Conservation (phyloP, 495 filamentous ascomycete species). For the Penicillium roqueforti region DNA sequence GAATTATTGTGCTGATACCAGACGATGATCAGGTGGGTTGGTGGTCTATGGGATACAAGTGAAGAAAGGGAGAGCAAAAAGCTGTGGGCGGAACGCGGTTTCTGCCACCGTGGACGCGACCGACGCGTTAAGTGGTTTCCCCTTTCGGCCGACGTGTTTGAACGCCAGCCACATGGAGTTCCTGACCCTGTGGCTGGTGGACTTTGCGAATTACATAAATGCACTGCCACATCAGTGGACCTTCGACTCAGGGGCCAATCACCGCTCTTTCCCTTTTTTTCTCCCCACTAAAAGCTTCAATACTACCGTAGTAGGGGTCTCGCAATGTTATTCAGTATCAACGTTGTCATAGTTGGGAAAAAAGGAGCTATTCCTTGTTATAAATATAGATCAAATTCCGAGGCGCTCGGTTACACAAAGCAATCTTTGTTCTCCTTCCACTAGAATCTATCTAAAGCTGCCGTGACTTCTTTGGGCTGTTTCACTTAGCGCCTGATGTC, state of each 20-base stretch:
- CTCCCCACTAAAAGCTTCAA: not conserved
- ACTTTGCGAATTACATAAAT: not conserved
- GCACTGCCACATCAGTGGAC: slow-evolving; percentile 1
- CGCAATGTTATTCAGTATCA: too few species aligned
- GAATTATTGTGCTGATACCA: slow-evolving; percentile 11
- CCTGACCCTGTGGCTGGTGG: not conserved
- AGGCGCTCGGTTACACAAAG: not conserved
- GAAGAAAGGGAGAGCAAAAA: slow-evolving; percentile 27
- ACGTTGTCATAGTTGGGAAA: not conserved
- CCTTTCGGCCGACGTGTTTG: slow-evolving; percentile 26
- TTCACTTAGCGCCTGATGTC: slow-evolving; percentile 46
- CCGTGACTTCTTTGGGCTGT: slow-evolving; percentile 23
- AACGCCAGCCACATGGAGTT: not conserved
- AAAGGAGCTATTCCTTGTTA: not conserved
- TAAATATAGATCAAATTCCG: not conserved
- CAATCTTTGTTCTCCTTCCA: not conserved
- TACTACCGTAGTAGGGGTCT: not conserved
- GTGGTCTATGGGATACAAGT: slow-evolving; percentile 3
- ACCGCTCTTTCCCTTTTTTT: slow-evolving; percentile 2
- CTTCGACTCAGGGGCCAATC: not conserved
- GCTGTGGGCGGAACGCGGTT: slow-evolving; percentile 27
- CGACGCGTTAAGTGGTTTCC: slow-evolving; percentile 43
- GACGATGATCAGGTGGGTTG: slow-evolving; percentile 10
- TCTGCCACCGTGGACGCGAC: slow-evolving; percentile 22
- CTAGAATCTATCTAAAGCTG: slow-evolving; percentile 15